These are phyloP conservation scores for Abrus precatorius DNA, from an alignment of 306 rosid species.

Conservation along the genomic window DNA sequence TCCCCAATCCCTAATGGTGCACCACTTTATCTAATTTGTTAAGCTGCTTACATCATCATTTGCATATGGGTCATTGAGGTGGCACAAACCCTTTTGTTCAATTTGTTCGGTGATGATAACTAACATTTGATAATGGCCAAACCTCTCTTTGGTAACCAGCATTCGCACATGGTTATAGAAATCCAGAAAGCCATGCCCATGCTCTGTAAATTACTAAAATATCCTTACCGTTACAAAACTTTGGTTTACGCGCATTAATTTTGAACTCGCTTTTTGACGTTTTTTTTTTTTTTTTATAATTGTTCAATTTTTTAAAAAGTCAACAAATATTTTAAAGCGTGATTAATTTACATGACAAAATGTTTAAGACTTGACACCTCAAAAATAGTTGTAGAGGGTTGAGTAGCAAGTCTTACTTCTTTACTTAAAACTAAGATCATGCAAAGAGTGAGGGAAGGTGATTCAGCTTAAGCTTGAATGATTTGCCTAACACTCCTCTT, in stretches of 20 bases:
- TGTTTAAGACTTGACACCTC: no score
- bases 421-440: neutral
- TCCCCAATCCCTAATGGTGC: neutral
- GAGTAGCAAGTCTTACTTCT: no score
- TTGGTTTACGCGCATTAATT: neutral
- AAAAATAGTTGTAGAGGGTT: no score
- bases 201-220: neutral
- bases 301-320: no score
- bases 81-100: constrained; percentile 21
- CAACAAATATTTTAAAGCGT: no score
- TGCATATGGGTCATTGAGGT: constrained; percentile 32
- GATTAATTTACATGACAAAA: no score
- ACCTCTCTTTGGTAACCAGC: neutral
- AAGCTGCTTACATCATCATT: constrained; percentile 1
- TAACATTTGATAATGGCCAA: neutral
- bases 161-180: neutral
- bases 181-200: neutral
- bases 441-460: no score
- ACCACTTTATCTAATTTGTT: neutral
- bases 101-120: neutral
- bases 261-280: no score
- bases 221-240: neutral
- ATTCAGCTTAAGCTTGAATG: no score
- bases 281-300: no score
- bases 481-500: no score